phyloP scores from a whole-genome alignment of 345 rosid species.

The Garcia nutans region DNA sequence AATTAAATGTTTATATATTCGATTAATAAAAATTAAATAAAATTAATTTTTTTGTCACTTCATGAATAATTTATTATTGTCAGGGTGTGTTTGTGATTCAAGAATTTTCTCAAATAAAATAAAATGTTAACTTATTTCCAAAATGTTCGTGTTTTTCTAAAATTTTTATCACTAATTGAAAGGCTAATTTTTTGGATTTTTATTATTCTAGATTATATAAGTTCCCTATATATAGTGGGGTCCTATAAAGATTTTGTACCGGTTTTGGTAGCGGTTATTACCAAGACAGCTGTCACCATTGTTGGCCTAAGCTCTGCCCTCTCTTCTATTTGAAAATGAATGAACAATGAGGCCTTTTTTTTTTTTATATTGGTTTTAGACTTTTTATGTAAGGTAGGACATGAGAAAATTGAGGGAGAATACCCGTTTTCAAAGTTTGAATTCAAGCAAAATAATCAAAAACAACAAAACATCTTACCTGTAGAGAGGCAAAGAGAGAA shows the following conservation, averaged over 20 bases:
- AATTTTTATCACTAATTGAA: neutral
- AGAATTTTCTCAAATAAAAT: neutral
- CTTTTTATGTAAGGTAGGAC: conserved; percentile 17
- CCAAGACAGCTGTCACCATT: conserved; percentile 25
- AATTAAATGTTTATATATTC: too few relatives aligned
- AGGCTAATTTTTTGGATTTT: neutral
- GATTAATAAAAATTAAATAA: too few relatives aligned
- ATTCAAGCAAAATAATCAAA: conserved; percentile 6
- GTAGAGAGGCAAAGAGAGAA: neutral
- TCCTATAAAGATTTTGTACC: neutral
- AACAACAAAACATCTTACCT: neutral
- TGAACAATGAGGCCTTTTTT: neutral
- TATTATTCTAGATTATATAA: neutral
- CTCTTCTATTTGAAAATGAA: neutral
- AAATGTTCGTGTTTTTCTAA: neutral
- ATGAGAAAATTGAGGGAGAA: conserved; percentile 43
- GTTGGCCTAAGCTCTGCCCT: neutral
- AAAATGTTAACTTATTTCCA: neutral
- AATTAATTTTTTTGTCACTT: too few relatives aligned
- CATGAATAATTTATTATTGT: too few relatives aligned
- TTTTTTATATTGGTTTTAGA: neutral
- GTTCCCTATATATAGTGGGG: conserved; percentile 18
- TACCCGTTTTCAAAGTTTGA: conserved; percentile 22
- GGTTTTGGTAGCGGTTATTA: neutral
- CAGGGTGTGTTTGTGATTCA: too few relatives aligned